Evolutionary conservation across 805 yeast species (phyloP).

Genomic region (Metschnikowia continentalis): DNA sequence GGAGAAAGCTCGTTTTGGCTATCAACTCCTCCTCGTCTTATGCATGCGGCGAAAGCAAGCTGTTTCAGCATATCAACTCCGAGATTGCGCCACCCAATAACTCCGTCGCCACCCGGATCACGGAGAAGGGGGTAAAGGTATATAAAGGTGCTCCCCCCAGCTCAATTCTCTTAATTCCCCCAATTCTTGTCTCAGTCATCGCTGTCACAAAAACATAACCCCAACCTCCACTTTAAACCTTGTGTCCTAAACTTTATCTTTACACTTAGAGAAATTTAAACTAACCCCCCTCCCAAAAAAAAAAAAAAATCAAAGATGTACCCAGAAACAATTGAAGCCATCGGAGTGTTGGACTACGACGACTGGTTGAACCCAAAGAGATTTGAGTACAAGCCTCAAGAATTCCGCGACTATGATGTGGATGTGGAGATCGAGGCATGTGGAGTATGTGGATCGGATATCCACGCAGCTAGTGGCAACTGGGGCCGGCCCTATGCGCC

Average conservation of each 20-base stretch:
- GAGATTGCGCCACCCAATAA: not conserved
- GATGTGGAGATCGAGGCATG: constrained; percentile 17
- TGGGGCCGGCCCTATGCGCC: constrained; percentile 40
- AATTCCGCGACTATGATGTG: constrained; percentile 17
- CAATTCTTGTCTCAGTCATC: too few species aligned
- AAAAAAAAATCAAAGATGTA: constrained; percentile 4
- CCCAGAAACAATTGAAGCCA: constrained; percentile 17
- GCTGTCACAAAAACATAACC: too few species aligned
- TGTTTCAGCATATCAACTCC: not conserved
- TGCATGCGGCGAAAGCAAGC: not conserved
- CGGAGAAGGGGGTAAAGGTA: not conserved
- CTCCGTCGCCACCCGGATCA: too few species aligned
- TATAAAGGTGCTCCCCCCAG: not conserved
- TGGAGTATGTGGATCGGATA: constrained; percentile 55
- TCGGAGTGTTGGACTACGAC: constrained; percentile 18
- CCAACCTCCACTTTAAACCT: too few species aligned
- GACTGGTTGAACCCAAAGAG: constrained; percentile 18
- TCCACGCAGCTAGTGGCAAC: constrained; percentile 48
- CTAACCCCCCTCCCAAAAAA: too few species aligned
- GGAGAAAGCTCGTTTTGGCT: not conserved
- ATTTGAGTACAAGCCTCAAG: constrained; percentile 17
- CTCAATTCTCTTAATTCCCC: too few species aligned
- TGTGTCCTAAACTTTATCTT: too few species aligned
- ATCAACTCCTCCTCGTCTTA: not conserved
- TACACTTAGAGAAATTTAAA: too few species aligned